Base-by-base conservation (phyloP, 225 moss, liverwort and hornwort genomes). In the Pseudoscleropodium purum region DNA sequence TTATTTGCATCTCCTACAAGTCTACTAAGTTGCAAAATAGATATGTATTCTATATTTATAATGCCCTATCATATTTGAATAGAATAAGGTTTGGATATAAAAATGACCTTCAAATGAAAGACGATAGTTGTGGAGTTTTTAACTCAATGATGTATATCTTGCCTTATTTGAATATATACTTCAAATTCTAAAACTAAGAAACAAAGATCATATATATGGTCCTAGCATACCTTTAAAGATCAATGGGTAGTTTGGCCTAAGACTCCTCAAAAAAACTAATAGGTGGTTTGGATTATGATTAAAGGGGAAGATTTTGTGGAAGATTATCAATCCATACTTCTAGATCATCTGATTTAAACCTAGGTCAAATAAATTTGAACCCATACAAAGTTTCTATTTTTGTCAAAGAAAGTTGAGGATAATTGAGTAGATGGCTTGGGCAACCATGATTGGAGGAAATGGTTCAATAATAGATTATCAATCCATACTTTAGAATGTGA, bases 201-300 rank as follows among this genome's bases (percentile, higher is more conserved):
- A 41, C 16, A 41, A 41, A 3, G 56, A 43, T 9, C 41, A 15
- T 5, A 43, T 16, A 27, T 9, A 72, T 41, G 9, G 8, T 27
- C 16, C 43, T 9, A 43, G 0, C 0, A 15, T 0, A 41, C 5
- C 2, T 27, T 41, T 9, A 9, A 8, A 2, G 9, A 5, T 43
- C 8, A 73, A 73, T 73, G 2, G 10, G 0, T 74, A 29, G 6
- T 74, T 15, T 1, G 3, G 0, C 6, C 17, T 9, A 74, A 74
- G 45, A 17, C 10, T 27, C 2, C 5, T 29, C 41, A 13, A 17
- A 43, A 45, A 74, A 74, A 3, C 45, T 74, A 30, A 74, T 18
- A 17, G 30, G 18, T 30, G 18, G 30, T 45, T 74, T 43, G 29
- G 7, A 4, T n/a, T 29, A 43, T 73, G 17, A 29, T 73, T 73